Base-by-base conservation (phyloP, 345 rosid species). In the Eucalyptus grandis region DNA sequence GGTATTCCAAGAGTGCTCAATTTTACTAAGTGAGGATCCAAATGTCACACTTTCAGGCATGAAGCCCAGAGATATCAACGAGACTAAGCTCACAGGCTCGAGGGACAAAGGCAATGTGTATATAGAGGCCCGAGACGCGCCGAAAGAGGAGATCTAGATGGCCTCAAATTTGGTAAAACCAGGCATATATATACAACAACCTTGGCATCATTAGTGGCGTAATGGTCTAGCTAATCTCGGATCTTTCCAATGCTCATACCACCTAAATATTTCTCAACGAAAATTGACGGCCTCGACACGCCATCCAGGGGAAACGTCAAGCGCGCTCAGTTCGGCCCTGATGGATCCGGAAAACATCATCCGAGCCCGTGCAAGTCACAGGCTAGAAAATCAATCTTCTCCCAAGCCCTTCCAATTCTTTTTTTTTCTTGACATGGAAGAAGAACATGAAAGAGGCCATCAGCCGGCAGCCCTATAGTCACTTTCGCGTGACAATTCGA, bases 51-150 rank as follows among this genome's bases (percentile, higher is more conserved):
- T 69, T 17, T 69, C 44, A 17, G 4, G 14, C 26, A 34, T 69
- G 19, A 17, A 17, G 7, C 13, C 44, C 4, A 34, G 21, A 17
- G 24, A 9, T 5, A 17, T 3, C 2, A 3, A 7, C 2, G 1
- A 16, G 22, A 67, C 2, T 67, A 16, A 31, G 13, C 7, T 34
- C 21, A 21, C 8, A 34, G 3, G 81, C 24, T 69, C 1, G 1
- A 69, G 44, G 22, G 37, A 67, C 6, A 16, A 1, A 8, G 77
- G 2, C 40, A 3, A 65, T 4, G 21, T 0, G 37, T n/a, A n/a
- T 65, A 15, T 65, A 31, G 77, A 34, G 40, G 81, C 81, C 8
- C 7, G 0, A 7, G 77, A 67, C 22, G 4, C 77, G 2, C 40
- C 80, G 22, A 31, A 67, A 67, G 80, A 37, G 80, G 21, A 67